A percentile compares a stretch with the other conserved stretches of the same genome.
phyloP scores from a whole-genome alignment of 495 filamentous ascomycete genomes.

The Penicillium salamii region DNA sequence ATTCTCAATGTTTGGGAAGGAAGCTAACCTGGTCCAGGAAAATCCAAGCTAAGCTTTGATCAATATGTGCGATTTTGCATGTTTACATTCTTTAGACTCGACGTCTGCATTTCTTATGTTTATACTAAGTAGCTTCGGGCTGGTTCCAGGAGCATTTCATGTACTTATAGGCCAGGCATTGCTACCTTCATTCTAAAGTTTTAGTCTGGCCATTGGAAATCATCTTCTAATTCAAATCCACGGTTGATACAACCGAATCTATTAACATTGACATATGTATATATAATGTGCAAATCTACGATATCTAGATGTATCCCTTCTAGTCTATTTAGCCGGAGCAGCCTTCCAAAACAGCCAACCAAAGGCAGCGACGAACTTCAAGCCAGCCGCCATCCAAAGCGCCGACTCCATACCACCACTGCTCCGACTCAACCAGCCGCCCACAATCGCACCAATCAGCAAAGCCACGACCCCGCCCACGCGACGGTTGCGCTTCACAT shows the following conservation, averaged over 20 bases:
- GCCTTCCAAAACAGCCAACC: conserved; percentile 46
- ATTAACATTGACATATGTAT: conserved; percentile 5
- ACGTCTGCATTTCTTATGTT: too few species aligned
- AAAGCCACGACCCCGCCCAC: conserved; percentile 54
- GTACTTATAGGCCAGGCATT: too few species aligned
- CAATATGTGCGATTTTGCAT: too few species aligned
- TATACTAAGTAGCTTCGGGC: too few species aligned
- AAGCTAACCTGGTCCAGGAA: not conserved
- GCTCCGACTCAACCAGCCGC: conserved; percentile 61
- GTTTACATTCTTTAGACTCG: too few species aligned
- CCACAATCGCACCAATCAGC: conserved; percentile 58
- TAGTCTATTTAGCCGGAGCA: conserved; percentile 19
- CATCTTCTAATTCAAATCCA: too few species aligned
- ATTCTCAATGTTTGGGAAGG: not conserved
- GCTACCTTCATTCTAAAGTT: too few species aligned
- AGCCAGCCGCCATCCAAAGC: conserved; percentile 57
- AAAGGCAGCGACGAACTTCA: conserved; percentile 50
- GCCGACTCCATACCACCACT: conserved; percentile 51
- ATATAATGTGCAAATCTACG: conserved; percentile 1
- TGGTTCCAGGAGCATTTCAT: too few species aligned
- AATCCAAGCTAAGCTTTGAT: too few species aligned
- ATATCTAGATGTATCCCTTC: too few species aligned
- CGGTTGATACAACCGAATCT: not conserved
- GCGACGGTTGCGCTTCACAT: conserved; percentile 64
- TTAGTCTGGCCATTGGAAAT: too few species aligned